Base-by-base conservation (phyloP, 2,329 filamentous ascomycete species). In the Nemania sp. region DNA sequence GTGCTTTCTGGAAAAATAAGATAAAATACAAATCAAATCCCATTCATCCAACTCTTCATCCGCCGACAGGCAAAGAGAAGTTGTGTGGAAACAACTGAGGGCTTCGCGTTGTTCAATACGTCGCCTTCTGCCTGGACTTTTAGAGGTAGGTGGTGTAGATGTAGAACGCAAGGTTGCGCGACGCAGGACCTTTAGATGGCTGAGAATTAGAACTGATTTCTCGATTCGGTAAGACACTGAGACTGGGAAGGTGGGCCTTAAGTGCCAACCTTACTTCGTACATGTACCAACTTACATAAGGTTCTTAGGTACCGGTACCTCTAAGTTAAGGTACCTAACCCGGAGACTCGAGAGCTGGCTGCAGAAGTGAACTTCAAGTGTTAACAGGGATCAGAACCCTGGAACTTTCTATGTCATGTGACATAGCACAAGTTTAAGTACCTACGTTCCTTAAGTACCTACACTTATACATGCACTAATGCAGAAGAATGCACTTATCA, bases 41-140 rank as follows among this genome's bases (percentile, higher is more conserved):
- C n/a, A 18, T 32, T 25, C 35, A 50, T 34, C 32, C 40, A 50
- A 32, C 10, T 10, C 51, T 17, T 46, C 21, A 45, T 34, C 20
- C 47, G 29, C 29, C 13, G 21, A 7, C n/a, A 13, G 46, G 11
- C n/a, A 29, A 29, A 7, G 3, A 29, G 25, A 29, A 37, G 10
- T 18, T 25, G 54, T 6, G 12, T n/a, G 6, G 37, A 39, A 20
- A 61, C 54, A 61, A 58, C 7, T 29, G 3, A 61, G 59, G 49
- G 18, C 20, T 34, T 48, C 18, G 55, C 12, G 55, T 18, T 46
- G 7, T 43, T 21, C 43, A 35, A 32, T 34, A 40, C 53, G 48
- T 7, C 7, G 42, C 15, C 49, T 18, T 47, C 32, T 54, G 49
- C 45, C 43, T 40, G 48, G 45, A 58, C 15, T 59, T 39, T 40